These are phyloP conservation scores for Aspergillus persii DNA, from an alignment of 2,329 filamentous ascomycete species.

Conservation along the genomic window DNA sequence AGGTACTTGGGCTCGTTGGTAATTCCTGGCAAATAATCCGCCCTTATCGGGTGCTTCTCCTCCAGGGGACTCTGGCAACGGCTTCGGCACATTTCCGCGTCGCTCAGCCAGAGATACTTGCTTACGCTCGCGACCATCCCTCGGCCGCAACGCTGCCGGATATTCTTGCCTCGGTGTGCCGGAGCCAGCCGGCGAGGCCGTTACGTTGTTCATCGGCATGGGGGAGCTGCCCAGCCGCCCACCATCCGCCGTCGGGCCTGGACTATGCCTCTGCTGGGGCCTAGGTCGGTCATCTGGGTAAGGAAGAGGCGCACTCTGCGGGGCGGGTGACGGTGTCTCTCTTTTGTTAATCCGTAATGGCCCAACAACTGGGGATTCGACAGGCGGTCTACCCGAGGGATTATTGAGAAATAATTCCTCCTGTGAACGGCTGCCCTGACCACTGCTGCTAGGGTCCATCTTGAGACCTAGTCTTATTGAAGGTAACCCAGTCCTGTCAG, in stretches of 20 bases:
- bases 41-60: constrained; percentile 73
- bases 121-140: constrained; percentile 52
- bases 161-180: constrained; percentile 31
- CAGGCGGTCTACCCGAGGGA: constrained; percentile 28
- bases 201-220: neutral
- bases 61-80: constrained; percentile 77
- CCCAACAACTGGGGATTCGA: constrained; percentile 74
- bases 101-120: constrained; percentile 71
- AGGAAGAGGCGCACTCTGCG: constrained; percentile 57
- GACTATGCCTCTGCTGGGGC: constrained; percentile 34
- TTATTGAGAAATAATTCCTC: constrained; percentile 72
- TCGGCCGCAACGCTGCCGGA: constrained; percentile 41
- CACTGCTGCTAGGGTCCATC: constrained; percentile 46
- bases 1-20: constrained; percentile 43
- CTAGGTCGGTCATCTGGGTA: constrained; percentile 66
- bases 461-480: constrained; percentile 7
- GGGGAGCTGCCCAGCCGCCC: constrained; percentile 22
- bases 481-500: neutral
- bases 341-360: constrained; percentile 83
- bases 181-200: neutral
- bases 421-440: constrained; percentile 69
- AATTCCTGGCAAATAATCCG: constrained; percentile 70
- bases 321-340: constrained; percentile 59
- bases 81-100: constrained; percentile 70
- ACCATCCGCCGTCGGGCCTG: constrained; percentile 26